Evolutionary conservation across 148 eudicot genomes (phyloP).

Genomic region (Silene conica): DNA sequence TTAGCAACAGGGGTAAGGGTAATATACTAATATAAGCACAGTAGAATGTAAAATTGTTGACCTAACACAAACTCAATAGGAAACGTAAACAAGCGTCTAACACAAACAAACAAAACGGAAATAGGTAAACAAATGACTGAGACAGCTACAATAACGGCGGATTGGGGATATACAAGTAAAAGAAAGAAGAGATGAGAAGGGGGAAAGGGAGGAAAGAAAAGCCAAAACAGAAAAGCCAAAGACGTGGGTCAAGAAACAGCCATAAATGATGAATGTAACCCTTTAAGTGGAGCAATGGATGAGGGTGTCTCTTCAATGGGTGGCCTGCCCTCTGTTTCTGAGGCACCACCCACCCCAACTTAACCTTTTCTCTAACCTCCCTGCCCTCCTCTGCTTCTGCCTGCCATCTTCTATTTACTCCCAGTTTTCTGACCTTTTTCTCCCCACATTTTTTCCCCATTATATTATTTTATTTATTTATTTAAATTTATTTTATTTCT

Average conservation of each 20-base stretch:
- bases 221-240: slow-evolving; percentile 6
- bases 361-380: neutral
- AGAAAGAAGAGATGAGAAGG: slow-evolving; percentile 4
- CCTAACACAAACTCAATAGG: neutral
- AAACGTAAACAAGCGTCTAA: neutral
- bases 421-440: slow-evolving; percentile 4
- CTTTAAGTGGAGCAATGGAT: slow-evolving; percentile 24
- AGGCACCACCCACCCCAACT: slow-evolving; percentile 25
- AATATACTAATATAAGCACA: no score
- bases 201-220: neutral
- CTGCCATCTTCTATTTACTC: slow-evolving; percentile 18
- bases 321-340: slow-evolving; percentile 32
- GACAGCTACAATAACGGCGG: neutral
- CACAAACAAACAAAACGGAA: neutral
- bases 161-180: slow-evolving; percentile 4
- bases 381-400: slow-evolving; percentile 24
- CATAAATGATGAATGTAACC: slow-evolving; percentile 25
- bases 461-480: neutral
- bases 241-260: slow-evolving; percentile 12
- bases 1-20: no score
- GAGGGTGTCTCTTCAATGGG: slow-evolving; percentile 30
- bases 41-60: neutral
- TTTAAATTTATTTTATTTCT: slow-evolving; percentile 3
- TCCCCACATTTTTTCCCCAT: neutral
- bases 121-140: neutral